Conservation (phyloP, 1,284 basidiomycete species). For the Tremellales sp. region DNA sequence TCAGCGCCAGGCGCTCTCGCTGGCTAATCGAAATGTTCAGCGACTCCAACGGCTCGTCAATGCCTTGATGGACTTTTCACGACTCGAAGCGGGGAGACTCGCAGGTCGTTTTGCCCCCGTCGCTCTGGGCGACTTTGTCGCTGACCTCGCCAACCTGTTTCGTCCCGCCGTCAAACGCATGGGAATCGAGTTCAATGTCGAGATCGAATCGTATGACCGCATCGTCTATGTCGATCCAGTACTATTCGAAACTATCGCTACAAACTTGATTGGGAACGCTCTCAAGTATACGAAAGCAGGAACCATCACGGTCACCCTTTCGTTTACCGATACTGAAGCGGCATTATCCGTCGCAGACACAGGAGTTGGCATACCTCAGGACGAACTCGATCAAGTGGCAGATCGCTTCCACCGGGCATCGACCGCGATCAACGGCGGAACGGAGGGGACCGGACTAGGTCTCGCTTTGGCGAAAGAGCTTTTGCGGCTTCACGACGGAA, state of each 20-base stretch:
- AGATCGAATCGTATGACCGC: slow-evolving; percentile 31
- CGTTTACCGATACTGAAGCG: slow-evolving; percentile 24
- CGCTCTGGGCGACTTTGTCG: slow-evolving; percentile 40
- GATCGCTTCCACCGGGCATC: slow-evolving; percentile 35
- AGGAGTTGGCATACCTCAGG: slow-evolving; percentile 45
- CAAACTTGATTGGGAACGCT: slow-evolving; percentile 47
- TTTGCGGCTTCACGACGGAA: slow-evolving; percentile 49
- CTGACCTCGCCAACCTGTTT: slow-evolving; percentile 47
- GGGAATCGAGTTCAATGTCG: slow-evolving; percentile 35
- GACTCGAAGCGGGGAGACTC: slow-evolving; percentile 42
- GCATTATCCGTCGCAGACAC: slow-evolving; percentile 46
- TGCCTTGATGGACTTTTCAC: slow-evolving; percentile 45
- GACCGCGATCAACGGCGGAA: slow-evolving; percentile 23
- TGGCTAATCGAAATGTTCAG: slow-evolving; percentile 42
- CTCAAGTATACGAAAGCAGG: slow-evolving; percentile 43
- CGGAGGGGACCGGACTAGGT: slow-evolving; percentile 32
- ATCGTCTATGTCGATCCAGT: slow-evolving; percentile 44
- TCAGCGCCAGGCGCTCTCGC: slow-evolving; percentile 28
- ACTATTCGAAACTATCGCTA: slow-evolving; percentile 47
- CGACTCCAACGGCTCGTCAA: slow-evolving; percentile 42
- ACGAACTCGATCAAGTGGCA: slow-evolving; percentile 24
- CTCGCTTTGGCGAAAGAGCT: slow-evolving; percentile 42
- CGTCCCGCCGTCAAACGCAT: slow-evolving; percentile 31
- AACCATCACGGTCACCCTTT: slow-evolving; percentile 31
- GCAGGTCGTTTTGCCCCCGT: slow-evolving; percentile 41